Evolutionary conservation across 2,329 filamentous ascomycete species (phyloP).

Genomic region (Alternaria novae-zelandiae): DNA sequence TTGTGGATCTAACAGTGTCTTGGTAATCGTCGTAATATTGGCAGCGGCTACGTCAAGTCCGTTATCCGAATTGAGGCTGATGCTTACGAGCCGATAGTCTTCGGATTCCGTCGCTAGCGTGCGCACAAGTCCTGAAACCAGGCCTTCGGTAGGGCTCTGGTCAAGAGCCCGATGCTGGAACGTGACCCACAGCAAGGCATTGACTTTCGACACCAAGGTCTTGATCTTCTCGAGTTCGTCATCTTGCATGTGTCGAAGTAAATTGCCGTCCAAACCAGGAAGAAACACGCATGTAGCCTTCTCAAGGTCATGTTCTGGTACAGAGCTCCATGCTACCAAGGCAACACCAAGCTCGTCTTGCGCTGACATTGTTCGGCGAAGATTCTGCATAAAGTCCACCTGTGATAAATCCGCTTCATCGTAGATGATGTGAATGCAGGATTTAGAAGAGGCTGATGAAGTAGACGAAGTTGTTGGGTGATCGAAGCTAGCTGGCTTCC

Average conservation of each 20-base stretch:
- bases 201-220: background rate
- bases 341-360: background rate
- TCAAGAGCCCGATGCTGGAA: background rate
- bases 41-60: background rate
- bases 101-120: conserved; percentile 18
- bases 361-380: background rate
- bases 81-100: conserved; percentile 13
- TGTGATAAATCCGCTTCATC: conserved; percentile 7
- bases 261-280: conserved; percentile 3
- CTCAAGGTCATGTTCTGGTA: background rate
- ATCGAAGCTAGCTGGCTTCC: conserved; percentile 5
- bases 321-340: conserved; percentile 2
- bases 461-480: background rate
- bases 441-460: background rate
- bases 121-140: conserved; percentile 15
- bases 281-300: conserved; percentile 13
- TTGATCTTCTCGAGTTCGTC: conserved; percentile 11
- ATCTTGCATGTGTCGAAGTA: conserved; percentile 12
- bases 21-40: conserved; percentile 4
- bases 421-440: conserved; percentile 3
- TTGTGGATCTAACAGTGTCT: background rate
- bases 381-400: background rate
- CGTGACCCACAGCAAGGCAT: conserved; percentile 11
- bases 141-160: conserved; percentile 8
- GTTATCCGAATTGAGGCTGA: conserved; percentile 2